These are phyloP conservation scores for Linnemannia exigua DNA, from an alignment of 192 early-diverging fungal species.

Conservation along the genomic window DNA sequence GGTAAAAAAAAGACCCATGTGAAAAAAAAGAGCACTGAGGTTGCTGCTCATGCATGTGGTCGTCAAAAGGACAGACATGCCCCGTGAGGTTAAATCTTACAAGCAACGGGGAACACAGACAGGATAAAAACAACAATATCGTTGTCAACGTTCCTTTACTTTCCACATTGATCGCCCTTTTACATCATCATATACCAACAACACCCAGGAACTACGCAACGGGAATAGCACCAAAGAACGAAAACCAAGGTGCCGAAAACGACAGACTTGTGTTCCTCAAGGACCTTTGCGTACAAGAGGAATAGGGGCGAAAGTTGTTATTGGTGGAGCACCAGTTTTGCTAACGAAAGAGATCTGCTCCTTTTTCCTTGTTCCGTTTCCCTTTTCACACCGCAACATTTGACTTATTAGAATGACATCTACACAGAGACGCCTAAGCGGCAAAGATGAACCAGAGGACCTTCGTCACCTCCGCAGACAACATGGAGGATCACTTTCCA, in stretches of 20 bases:
- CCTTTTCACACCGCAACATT: too few species aligned
- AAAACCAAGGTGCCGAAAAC: neutral
- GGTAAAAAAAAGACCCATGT: conserved; percentile 2
- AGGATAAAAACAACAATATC: neutral
- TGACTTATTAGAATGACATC: conserved; percentile 20
- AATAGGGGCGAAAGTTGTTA: neutral
- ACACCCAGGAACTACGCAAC: neutral
- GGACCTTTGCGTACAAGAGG: too few species aligned
- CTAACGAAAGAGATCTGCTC: conserved; percentile 3
- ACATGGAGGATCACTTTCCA: conserved; percentile 72
- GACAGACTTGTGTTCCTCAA: too few species aligned
- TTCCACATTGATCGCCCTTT: neutral
- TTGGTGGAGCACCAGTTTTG: neutral
- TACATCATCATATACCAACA: neutral
- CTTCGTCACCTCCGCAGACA: conserved; percentile 72
- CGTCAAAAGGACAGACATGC: neutral
- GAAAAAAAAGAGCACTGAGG: conserved; percentile 9
- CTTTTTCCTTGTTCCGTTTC: too few species aligned
- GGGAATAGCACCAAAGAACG: neutral
- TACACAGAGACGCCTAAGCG: conserved; percentile 48
- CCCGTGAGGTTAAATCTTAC: conserved; percentile 1
- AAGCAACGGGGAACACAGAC: neutral
- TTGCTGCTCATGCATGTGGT: neutral
- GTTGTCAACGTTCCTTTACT: neutral
- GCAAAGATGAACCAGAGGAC: conserved; percentile 68